Percentiles rank a stretch among this genome's conserved stretches.
Conservation (phyloP, 2,329 filamentous ascomycete genomes). For the Torrubiellomyces zombiae region DNA sequence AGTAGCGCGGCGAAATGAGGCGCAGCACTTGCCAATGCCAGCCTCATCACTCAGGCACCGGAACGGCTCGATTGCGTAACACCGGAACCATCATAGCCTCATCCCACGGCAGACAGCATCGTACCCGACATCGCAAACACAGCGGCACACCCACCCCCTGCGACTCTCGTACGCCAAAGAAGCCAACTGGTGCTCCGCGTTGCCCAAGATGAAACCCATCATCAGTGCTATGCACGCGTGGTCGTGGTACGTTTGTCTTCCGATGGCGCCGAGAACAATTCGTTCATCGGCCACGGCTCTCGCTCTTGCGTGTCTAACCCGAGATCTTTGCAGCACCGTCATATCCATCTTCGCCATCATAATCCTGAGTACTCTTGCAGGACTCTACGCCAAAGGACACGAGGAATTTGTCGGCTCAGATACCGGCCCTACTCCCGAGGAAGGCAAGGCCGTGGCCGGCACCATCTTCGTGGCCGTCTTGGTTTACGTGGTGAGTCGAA, state of each 20-base stretch:
- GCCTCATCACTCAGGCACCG: constrained; percentile 1
- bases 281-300: not conserved
- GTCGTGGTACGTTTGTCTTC: constrained; percentile 62
- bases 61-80: not conserved
- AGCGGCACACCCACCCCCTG: no score
- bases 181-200: no score
- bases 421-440: constrained; percentile 52
- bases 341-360: constrained; percentile 49
- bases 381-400: constrained; percentile 64
- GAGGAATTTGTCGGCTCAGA: constrained; percentile 68
- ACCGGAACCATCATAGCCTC: no score
- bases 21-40: no score
- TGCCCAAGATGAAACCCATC: constrained; percentile 76
- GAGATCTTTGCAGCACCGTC: constrained; percentile 42
- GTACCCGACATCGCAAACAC: no score
- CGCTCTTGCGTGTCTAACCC: constrained; percentile 9
- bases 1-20: no score
- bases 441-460: constrained; percentile 62
- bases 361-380: constrained; percentile 45
- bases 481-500: constrained; percentile 63
- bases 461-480: constrained; percentile 80
- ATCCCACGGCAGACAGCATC: no score
- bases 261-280: not conserved
- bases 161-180: no score
- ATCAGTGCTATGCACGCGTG: constrained; percentile 85